Conservation (phyloP, 2,329 filamentous ascomycete species). For the Parastagonospora avenae region DNA sequence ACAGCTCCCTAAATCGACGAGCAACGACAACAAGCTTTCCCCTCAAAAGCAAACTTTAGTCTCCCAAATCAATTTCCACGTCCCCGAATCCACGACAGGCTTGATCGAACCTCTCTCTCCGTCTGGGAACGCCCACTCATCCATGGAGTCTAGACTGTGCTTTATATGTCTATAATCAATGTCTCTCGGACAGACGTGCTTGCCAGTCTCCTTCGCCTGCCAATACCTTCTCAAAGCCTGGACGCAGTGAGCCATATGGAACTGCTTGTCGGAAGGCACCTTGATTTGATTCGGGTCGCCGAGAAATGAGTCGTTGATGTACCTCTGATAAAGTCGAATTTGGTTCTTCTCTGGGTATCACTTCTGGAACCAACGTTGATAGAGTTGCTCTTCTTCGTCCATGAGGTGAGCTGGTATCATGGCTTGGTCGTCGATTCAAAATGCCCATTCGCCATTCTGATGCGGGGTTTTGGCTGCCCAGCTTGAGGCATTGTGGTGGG, state of each 20-base stretch:
- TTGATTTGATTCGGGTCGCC: background rate
- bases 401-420: constrained; percentile 12
- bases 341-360: constrained; percentile 10
- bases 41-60: constrained; percentile 11
- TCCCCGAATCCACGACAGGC: constrained; percentile 1
- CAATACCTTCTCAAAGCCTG: constrained; percentile 12
- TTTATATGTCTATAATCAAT: constrained; percentile 13
- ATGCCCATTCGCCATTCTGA: constrained; percentile 7
- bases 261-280: background rate
- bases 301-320: background rate
- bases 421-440: constrained; percentile 24
- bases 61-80: constrained; percentile 6
- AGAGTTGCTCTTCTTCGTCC: constrained; percentile 7
- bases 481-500: background rate
- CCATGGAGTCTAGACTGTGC: constrained; percentile 15
- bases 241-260: constrained; percentile 18
- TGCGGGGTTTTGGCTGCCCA: background rate
- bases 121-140: constrained; percentile 18
- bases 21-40: too few relatives aligned
- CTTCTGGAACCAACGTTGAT: constrained; percentile 13
- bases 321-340: background rate
- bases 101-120: background rate
- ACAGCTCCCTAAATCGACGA: too few relatives aligned
- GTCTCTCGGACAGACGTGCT: constrained; percentile 15
- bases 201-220: constrained; percentile 10